Base-by-base conservation (phyloP, 805 yeast species). In the Sugiyamaella mastotermitis region DNA sequence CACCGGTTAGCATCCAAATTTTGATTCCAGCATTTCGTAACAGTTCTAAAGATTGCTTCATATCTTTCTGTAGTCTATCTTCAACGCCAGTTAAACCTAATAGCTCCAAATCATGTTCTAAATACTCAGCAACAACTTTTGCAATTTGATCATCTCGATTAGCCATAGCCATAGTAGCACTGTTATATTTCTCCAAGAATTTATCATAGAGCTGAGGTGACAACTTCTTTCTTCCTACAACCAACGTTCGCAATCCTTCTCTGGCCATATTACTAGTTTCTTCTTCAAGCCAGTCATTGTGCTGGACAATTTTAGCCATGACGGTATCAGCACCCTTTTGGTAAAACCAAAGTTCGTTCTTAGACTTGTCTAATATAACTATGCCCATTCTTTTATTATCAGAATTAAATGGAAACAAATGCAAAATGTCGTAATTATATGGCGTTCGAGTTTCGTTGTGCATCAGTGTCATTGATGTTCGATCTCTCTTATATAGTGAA, bases 1-100 rank as follows among this genome's bases (percentile, higher is more conserved):
- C 99, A 49, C 99, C 99, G 0, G 99, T 92, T 33, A 92, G 66
- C 98, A 92, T 94, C 99, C 99, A 92, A 36, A 92, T 92, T 53
- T 88, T 88, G 40, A 94, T 77, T 3, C 97, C 98, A 0, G 97
- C 99, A 62, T 94, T 92, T 50, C 98, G 74, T 49, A 92, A 68
- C 24, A 88, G 69, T 64, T 92, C 99, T 42, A 92, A 79, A 0
- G 96, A 85, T 0, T 94, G 73, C 61, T 90, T 90, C 34, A 94
- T 96, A 57, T 90, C 87, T 41, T 76, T 72, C 57, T 92, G 99
- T 34, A 92, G 69, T 56, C 86, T 84, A 58, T 92, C 99, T 57
- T 92, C 99, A 17, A 92, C 99, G 46, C 99, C 99, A 0, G 98
- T 92, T 28, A 92, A 66, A 0, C 98, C 99, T 35, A 86, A 62